Evolutionary conservation across 768 basidiomycete genomes (phyloP).

Genomic region (Boletus bicolor): DNA sequence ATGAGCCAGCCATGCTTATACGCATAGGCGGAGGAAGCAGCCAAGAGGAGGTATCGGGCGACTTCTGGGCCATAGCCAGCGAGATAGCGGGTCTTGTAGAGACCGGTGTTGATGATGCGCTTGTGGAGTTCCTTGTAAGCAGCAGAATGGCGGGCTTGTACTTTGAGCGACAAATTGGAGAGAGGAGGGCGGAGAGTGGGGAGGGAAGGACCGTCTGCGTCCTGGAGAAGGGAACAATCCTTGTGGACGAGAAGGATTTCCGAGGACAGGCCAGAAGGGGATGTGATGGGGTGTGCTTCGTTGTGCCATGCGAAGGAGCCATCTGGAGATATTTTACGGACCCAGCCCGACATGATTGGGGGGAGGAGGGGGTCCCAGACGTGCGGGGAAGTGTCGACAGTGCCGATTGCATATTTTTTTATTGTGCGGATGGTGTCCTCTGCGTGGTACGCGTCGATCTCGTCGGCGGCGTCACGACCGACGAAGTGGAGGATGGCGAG

Average conservation of each 20-base stretch:
- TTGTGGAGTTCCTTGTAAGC: constrained; percentile 81
- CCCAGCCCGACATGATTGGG: constrained; percentile 84
- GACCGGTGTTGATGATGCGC: constrained; percentile 70
- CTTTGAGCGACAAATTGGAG: constrained; percentile 49
- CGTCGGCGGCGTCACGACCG: constrained; percentile 91
- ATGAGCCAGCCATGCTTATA: constrained; percentile 67
- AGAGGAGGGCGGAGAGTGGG: constrained; percentile 51
- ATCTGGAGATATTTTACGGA: constrained; percentile 48
- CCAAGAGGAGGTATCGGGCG: constrained; percentile 71
- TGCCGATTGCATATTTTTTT: constrained; percentile 60
- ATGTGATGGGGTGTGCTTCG: constrained; percentile 50
- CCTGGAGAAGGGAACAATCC: constrained; percentile 22
- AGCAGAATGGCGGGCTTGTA: constrained; percentile 63
- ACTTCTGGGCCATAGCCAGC: constrained; percentile 89
- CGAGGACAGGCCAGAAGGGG: constrained; percentile 37
- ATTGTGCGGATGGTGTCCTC: constrained; percentile 35
- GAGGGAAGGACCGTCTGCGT: constrained; percentile 39
- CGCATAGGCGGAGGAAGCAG: constrained; percentile 51
- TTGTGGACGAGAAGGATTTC: constrained; percentile 64
- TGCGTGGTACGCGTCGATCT: constrained; percentile 89
- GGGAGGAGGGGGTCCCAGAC: constrained; percentile 79
- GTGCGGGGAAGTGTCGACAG: constrained; percentile 50
- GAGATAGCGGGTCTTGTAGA: constrained; percentile 82
- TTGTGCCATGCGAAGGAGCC: constrained; percentile 54
- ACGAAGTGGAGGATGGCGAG: constrained; percentile 92